Conservation (phyloP, 169 alveolate species). For the Eimeria tenella region DNA sequence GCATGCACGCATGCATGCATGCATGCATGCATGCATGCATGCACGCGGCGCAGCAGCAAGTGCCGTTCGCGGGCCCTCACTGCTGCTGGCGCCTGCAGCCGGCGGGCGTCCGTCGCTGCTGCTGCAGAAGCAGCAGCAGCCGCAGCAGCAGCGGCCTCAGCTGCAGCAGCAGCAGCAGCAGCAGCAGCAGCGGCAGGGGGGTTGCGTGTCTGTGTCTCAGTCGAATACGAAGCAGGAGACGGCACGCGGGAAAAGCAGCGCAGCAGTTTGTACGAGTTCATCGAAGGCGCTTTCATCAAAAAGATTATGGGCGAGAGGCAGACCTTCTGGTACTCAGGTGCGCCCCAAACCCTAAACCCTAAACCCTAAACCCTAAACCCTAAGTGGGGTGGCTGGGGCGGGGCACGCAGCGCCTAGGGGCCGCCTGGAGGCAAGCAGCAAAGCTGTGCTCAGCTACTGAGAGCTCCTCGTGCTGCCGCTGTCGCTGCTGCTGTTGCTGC, state of each 20-base stretch:
- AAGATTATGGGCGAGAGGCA: constrained; percentile 56
- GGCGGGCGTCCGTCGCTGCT: background rate
- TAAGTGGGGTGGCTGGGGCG: too few relatives aligned
- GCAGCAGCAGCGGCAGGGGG: background rate
- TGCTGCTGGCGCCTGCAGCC: too few relatives aligned
- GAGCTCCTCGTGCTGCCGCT: constrained; percentile 26
- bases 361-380: too few relatives aligned
- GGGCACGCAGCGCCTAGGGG: too few relatives aligned
- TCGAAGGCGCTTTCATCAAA: constrained; percentile 35
- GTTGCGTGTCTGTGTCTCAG: background rate
- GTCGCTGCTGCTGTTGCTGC: background rate
- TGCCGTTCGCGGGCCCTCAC: too few relatives aligned
- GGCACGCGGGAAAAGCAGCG: background rate
- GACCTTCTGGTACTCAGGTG: constrained; percentile 72
- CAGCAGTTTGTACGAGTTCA: constrained; percentile 1
- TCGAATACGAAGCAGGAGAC: constrained; percentile 1
- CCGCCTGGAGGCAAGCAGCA: too few relatives aligned
- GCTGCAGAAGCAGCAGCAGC: background rate
- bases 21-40: too few relatives aligned
- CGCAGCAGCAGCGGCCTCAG: constrained; percentile 15
- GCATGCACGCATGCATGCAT: too few relatives aligned
- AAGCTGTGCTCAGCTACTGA: background rate
- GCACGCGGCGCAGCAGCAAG: too few relatives aligned
- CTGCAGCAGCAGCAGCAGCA: background rate
- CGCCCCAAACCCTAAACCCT: background rate